Base-by-base conservation (phyloP, 2,329 filamentous ascomycete species). In the Zasmidium cellare region DNA sequence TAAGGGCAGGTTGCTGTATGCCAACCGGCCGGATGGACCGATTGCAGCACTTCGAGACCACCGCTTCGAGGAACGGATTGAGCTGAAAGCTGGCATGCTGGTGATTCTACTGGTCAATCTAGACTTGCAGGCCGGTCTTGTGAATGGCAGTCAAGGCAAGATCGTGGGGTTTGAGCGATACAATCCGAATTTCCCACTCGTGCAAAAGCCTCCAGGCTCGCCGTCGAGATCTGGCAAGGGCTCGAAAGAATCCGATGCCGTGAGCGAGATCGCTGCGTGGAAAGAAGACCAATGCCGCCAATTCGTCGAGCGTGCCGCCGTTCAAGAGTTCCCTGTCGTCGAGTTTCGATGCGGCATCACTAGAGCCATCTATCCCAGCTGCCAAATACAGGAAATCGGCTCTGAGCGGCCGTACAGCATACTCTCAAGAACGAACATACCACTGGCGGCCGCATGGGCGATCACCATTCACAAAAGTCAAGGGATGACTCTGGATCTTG, bases 381-480 rank as follows among this genome's bases (percentile, higher is more conserved):
- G 82, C 65, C 75, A 76, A 5, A 69, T 82, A 22, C 76, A 73
- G n/a, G 72, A 81, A 49, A 60, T 82, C 0, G 82, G 82, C 1
- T 72, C 78, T 44, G 67, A 72, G 1, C 19, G 67, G 51, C 81
- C 82, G 0, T 80, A 80, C 60, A 80, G 76, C 35, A 63, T 81
- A 1, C 67, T 87, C 0, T 75, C 76, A 1, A 76, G 86, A n/a
- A 85, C 84, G 0, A 85, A 88, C 65, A 78, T 88, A 5, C 86
- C 86, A 0, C 75, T 88, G 0, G 72, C 79, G 1, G 75, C 84
- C 0, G 86, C 80, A 0, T 88, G 85, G 82, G 86, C 86, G 0
- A 79, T 87, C 62, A 87, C 80, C 0, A 81, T 87, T 1, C 85
- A 88, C 68, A 87, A 85, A 68, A 79, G 78, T 2, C 83, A 87